Conservation (phyloP, 345 rosid species). For the Rhizophora apiculata region DNA sequence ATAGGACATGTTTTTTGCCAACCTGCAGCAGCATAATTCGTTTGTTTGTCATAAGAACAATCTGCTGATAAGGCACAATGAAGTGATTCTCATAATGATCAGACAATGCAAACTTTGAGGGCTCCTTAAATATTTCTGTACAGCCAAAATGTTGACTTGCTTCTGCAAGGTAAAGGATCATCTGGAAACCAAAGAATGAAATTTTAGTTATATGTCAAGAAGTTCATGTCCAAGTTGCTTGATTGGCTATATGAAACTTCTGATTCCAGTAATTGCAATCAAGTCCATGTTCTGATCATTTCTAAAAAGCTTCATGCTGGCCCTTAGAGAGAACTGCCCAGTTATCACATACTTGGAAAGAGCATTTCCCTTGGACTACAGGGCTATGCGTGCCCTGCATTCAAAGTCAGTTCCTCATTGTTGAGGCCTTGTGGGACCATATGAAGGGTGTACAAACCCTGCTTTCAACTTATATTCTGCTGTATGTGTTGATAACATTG, state of each 20-base stretch:
- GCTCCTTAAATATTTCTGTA: constrained; percentile 88
- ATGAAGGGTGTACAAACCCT: no score
- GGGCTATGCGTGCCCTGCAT: no score
- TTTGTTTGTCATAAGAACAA: constrained; percentile 79
- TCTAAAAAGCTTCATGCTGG: neutral
- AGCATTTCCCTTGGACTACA: no score
- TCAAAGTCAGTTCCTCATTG: no score
- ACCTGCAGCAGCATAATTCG: constrained; percentile 91
- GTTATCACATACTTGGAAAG: no score
- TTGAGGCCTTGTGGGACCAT: no score
- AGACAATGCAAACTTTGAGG: constrained; percentile 84
- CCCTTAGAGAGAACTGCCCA: no score
- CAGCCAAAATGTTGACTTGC: constrained; percentile 88
- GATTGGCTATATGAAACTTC: neutral
- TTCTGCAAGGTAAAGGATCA: constrained; percentile 87
- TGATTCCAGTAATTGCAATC: neutral
- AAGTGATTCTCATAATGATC: constrained; percentile 89
- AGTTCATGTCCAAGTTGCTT: neutral
- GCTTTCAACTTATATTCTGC: no score
- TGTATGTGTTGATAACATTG: no score
- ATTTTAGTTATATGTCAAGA: neutral
- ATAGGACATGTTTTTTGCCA: neutral
- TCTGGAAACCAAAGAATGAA: constrained; percentile 46
- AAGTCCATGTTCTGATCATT: neutral
- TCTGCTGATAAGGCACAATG: constrained; percentile 66